Base-by-base conservation (phyloP, 768 basidiomycete species). In the Serpula lacrymans region DNA sequence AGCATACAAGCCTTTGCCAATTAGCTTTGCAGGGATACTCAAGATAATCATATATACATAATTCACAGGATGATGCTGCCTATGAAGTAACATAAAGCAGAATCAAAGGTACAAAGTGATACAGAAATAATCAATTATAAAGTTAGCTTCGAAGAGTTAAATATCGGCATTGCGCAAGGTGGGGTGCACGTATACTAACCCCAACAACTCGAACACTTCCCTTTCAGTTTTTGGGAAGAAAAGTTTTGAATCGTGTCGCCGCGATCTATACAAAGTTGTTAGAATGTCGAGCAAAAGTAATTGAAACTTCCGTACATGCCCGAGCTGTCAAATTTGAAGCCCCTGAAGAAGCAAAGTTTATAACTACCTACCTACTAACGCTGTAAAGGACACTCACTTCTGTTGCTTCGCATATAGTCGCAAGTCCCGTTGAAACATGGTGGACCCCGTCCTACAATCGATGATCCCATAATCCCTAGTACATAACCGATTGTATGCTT, bases 391-490 rank as follows among this genome's bases (percentile, higher is more conserved):
- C n/a, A 42, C 68, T 21, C 48, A 81, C 84, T 63, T 75, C 48
- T 68, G 58, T 30, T 71, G 61, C 53, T 87, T 87, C 2, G 84
- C 84, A 76, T 81, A 86, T 11, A 77, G 62, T 46, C 88, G 72
- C 36, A 96, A 59, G 61, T 95, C 93, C 20, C 90, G 69, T 60
- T 95, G 78, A 56, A 96, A 95, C 80, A 90, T 85, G 46, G 77
- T 89, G 4, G 87, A 92, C 1, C 93, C 92, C 5, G 84, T 85
- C 87, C 87, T 88, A 44, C 16, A 40, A 24, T 18, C 26, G 5
- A 3, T 29, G 10, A 41, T 22, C 14, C 39, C 3, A 47, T 33
- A 22, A 29, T 10, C 21, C 13, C 6, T 16, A 37, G 27, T 14
- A 29, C 9, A 29, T 29, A 29, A 9, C 9, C 13, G 14, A 27